Base-by-base conservation (phyloP, 1,139 yeast species). In the Kodamaea sp. region DNA sequence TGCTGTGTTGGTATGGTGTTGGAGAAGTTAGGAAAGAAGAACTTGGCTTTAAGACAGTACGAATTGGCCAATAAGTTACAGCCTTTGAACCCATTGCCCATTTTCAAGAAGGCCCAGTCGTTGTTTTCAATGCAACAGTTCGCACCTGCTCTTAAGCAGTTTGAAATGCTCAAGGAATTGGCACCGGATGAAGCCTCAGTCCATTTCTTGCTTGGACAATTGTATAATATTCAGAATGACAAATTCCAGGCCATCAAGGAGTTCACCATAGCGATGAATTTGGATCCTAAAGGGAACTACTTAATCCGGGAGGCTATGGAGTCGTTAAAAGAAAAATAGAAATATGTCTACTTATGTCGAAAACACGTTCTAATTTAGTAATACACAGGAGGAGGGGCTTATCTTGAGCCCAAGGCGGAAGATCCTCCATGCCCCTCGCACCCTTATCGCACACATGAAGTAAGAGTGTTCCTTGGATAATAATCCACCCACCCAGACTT, bases 131-230 rank as follows among this genome's bases (percentile, higher is more conserved):
- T 87, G 73, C 83, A 83, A 41, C 76, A 79, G 41, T 88, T 78
- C 55, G 75, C 76, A 16, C 78, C 76, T 41, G 95, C 98, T 0
- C 63, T 89, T 37, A 73, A 70, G 30, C 85, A 80, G 54, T 85
- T 92, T 55, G 89, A 86, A 51, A 69, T 71, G 32, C 72, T 94
- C 38, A 78, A 76, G 45, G 76, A 76, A 34, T 58, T 85, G 42
- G 96, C 96, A 0, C 97, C 98, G 0, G 95, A 90, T 55, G 97
- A 94, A 57, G 95, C 97, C 0, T 81, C 89, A 37, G 96, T 92
- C 16, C 97, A 90, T 58, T 88, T 85, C 63, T 63, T 90, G 32
- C 68, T 92, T 32, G 98, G 97, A 13, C 90, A 89, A 55, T 70
- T 90, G 41, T 88, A 89, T 67, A 86, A 84, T 52, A 76, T 83